Evolutionary conservation across 768 basidiomycete genomes (phyloP).

Genomic region (Collybia nuda): DNA sequence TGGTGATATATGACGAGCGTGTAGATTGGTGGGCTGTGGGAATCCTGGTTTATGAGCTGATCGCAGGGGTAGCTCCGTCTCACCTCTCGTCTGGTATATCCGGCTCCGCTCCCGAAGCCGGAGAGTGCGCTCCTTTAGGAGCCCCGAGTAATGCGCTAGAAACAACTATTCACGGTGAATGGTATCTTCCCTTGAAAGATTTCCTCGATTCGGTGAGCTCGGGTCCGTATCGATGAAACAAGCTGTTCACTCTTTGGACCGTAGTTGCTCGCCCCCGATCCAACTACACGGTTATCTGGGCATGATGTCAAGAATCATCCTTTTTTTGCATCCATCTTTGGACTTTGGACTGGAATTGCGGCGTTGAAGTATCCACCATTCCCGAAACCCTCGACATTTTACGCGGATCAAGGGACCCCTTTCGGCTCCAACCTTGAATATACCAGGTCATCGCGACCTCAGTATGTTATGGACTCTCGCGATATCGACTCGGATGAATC

Average conservation of each 20-base stretch:
- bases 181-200: slow-evolving; percentile 11
- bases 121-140: slow-evolving; percentile 13
- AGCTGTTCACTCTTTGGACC: not conserved
- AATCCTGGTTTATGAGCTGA: slow-evolving; percentile 28
- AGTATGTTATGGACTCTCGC: too few relatives aligned
- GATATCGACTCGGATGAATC: too few relatives aligned
- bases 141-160: slow-evolving; percentile 16
- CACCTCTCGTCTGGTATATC: not conserved
- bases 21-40: slow-evolving; percentile 40
- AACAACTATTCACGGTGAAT: not conserved
- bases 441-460: too few relatives aligned
- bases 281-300: slow-evolving; percentile 24
- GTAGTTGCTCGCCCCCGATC: slow-evolving; percentile 26
- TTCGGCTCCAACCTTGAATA: not conserved
- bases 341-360: slow-evolving; percentile 29
- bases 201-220: slow-evolving; percentile 25
- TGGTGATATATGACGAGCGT: slow-evolving; percentile 27
- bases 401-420: slow-evolving; percentile 9
- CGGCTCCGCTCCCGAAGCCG: too few relatives aligned
- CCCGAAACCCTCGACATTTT: slow-evolving; percentile 16
- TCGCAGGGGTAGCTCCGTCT: slow-evolving; percentile 25
- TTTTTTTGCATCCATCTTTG: slow-evolving; percentile 24
- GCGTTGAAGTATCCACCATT: slow-evolving; percentile 28
- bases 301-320: slow-evolving; percentile 22
- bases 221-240: not conserved